Percentiles rank a stretch among this genome's conserved stretches.
These are phyloP conservation scores for Paraconiothyrium sp. DNA, from an alignment of 2,329 filamentous ascomycete genomes.

Conservation along the genomic window DNA sequence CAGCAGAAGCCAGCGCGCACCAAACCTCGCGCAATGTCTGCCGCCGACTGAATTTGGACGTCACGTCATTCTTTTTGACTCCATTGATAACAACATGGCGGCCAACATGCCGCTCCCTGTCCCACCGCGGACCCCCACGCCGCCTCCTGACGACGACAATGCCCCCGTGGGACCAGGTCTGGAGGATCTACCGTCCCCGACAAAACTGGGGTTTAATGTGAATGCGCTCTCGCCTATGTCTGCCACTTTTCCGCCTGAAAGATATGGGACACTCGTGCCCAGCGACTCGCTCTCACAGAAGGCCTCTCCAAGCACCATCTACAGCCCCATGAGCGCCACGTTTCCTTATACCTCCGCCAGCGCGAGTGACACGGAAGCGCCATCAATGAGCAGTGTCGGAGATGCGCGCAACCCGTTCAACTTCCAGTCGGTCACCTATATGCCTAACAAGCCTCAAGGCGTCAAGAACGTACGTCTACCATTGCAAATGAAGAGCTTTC, in stretches of 20 bases:
- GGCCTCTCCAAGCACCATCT: conserved; percentile 41
- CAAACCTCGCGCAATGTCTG: conserved; percentile 7
- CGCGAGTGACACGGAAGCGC: conserved; percentile 39
- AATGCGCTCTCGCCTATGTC: conserved; percentile 53
- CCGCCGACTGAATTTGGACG: not conserved
- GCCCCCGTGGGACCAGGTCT: conserved; percentile 44
- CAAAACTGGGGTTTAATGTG: conserved; percentile 38
- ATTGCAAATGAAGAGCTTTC: not conserved
- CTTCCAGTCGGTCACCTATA: conserved; percentile 75
- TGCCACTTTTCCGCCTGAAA: conserved; percentile 48
- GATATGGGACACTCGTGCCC: conserved; percentile 46
- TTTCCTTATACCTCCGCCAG: conserved; percentile 46
- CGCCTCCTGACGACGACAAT: conserved; percentile 65
- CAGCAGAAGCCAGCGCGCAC: not conserved
- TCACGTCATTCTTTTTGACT: conserved; percentile 20
- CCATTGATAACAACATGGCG: conserved; percentile 59
- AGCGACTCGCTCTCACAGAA: conserved; percentile 47
- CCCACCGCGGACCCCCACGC: conserved; percentile 71
- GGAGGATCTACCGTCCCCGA: conserved; percentile 38
- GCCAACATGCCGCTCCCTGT: conserved; percentile 66
- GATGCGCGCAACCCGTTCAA: conserved; percentile 81
- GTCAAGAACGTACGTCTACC: conserved; percentile 64
- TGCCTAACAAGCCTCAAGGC: conserved; percentile 70
- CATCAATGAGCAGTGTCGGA: conserved; percentile 44
- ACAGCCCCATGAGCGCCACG: conserved; percentile 46